A percentile compares a stretch with the other conserved stretches of the same genome.
These are phyloP conservation scores for Fragaria vesca DNA, from an alignment of 306 rosid species.

Conservation along the genomic window DNA sequence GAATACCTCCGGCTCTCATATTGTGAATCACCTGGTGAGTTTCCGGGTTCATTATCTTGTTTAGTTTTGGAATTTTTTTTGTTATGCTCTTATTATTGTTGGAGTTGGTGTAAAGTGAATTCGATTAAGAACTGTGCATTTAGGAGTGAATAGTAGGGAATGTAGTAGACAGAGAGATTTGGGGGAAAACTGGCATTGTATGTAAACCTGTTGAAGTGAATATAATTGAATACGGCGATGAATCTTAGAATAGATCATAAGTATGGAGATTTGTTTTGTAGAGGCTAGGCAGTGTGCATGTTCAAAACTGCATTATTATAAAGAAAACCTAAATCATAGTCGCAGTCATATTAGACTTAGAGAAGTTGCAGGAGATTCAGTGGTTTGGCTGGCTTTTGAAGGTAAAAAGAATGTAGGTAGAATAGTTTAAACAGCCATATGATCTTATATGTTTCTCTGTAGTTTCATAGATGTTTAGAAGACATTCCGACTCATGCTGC, in stretches of 20 bases:
- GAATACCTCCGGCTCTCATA: slow-evolving; percentile 96
- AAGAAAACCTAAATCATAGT: neutral
- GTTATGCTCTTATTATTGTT: neutral
- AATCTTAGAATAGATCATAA: neutral
- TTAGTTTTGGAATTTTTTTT: neutral
- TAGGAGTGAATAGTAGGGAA: neutral
- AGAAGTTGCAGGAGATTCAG: neutral
- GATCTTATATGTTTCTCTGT: neutral
- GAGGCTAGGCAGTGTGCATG: too few relatives aligned
- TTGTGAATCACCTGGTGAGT: slow-evolving; percentile 96
- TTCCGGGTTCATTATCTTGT: neutral
- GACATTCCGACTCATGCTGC: neutral
- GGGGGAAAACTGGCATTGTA: neutral
- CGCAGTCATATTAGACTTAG: neutral
- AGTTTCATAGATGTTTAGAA: neutral
- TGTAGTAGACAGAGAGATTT: neutral
- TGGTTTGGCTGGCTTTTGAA: neutral
- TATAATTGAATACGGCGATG: neutral
- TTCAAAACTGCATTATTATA: neutral
- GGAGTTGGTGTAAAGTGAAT: neutral
- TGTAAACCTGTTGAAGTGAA: neutral
- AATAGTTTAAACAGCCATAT: neutral
- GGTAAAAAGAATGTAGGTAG: neutral
- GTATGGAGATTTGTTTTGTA: neutral
- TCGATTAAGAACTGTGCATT: neutral